phyloP scores from a whole-genome alignment of 441 rosid genomes.

The Pelargonium australe region DNA sequence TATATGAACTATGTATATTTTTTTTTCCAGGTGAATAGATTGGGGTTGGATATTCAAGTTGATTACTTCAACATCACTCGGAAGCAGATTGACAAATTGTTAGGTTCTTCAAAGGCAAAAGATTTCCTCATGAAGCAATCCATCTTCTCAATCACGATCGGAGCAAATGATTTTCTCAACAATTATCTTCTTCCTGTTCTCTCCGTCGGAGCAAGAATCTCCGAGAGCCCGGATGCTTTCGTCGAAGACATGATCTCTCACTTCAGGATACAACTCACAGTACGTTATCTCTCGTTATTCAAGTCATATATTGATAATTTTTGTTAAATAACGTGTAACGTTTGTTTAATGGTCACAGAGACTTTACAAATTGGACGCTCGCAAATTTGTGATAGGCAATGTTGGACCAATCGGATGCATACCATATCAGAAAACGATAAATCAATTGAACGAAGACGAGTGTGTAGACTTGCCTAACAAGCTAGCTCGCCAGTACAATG shows the following conservation, averaged over 20 bases:
- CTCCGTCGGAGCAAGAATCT: conserved; percentile 56
- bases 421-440: conserved; percentile 73
- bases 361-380: conserved; percentile 63
- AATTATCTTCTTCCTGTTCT: conserved; percentile 81
- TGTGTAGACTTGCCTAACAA: conserved; percentile 75
- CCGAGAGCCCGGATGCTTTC: conserved; percentile 55
- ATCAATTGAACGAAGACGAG: conserved; percentile 44
- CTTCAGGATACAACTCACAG: conserved; percentile 53
- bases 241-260: conserved; percentile 59
- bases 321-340: neutral
- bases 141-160: conserved; percentile 70
- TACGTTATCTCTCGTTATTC: conserved; percentile 1
- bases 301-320: no score
- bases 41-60: conserved; percentile 77
- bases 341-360: conserved; percentile 41
- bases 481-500: conserved; percentile 65
- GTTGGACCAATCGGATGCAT: conserved; percentile 90
- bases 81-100: conserved; percentile 47
- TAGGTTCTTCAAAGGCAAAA: conserved; percentile 64
- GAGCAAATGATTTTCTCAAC: conserved; percentile 88
- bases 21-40: conserved; percentile 51
- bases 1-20: neutral
- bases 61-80: conserved; percentile 75
- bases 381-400: conserved; percentile 71
- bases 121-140: conserved; percentile 52